Evolutionary conservation across 129 eudicot genomes (phyloP), one percentile per base, ranked within the genome.

Genomic region (Escallonia rubra): DNA sequence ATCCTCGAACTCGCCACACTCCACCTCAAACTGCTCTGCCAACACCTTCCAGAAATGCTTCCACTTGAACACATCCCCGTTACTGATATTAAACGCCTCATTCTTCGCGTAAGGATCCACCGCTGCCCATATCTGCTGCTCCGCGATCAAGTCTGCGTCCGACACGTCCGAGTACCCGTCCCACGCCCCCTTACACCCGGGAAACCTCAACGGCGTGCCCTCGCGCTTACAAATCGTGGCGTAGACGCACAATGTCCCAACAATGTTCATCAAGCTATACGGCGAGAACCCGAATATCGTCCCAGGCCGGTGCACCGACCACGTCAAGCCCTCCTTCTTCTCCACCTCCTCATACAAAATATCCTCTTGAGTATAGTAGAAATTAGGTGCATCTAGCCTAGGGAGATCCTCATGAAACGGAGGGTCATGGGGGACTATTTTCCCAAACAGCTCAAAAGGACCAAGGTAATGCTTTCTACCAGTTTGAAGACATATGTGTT

Each of bases 21-120:
- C 89, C 15, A 85, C 85, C 53, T 70, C 89, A 76, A 91, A 91
- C 55, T 81, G 94, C 76, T 91, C 96, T 0, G 81, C 82, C 80
- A 91, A 63, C 51, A 88, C 89, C 70, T 78, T 79, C 96, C 96
- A 91, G 49, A 91, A 75, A 60, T 86, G 92, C 82, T 81, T 91
- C 98, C 98, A 91, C 71, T 78, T 91, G 63, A 91, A 88, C 68
- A 88, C 87, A 67, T 91, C 98, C 0, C 96, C 95, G 74, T 91
- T 91, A 57, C 91, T 88, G 42, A 85, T 76, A 47, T 88, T 91
- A 61, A 91, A 91, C 0, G 95, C 96, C 70, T 91, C 95, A 16
- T 85, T 72, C 84, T 86, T 91, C 0, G 88, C 91, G 4, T 77
- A 66, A 0, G 88, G 82, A 39, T 88, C 89, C 4, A 91, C 83